phyloP scores from a whole-genome alignment of 768 basidiomycete genomes.

The Candolleomyces aberdarensis region DNA sequence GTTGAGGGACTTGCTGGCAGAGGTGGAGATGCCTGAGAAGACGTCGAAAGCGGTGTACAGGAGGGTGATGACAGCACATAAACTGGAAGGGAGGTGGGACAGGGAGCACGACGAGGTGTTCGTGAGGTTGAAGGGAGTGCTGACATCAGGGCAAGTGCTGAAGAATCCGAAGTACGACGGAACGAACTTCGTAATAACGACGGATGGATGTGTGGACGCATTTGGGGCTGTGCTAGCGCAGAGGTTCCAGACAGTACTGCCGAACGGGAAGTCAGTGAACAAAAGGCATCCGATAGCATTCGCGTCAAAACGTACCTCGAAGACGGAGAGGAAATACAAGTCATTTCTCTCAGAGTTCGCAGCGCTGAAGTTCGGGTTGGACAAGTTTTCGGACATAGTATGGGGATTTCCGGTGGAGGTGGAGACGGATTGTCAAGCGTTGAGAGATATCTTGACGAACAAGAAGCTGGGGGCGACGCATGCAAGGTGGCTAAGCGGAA shows the following conservation, averaged over 20 bases:
- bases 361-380: slow-evolving; percentile 31
- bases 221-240: slow-evolving; percentile 32
- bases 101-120: slow-evolving; percentile 20
- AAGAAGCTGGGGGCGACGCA: slow-evolving; percentile 26
- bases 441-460: slow-evolving; percentile 26
- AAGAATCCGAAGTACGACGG: slow-evolving; percentile 27
- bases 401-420: slow-evolving; percentile 29
- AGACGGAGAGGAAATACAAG: slow-evolving; percentile 24
- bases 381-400: slow-evolving; percentile 28
- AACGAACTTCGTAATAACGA: slow-evolving; percentile 32
- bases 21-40: slow-evolving; percentile 14
- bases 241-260: slow-evolving; percentile 11
- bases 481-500: slow-evolving; percentile 30
- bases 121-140: slow-evolving; percentile 25
- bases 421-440: slow-evolving; percentile 34
- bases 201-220: slow-evolving; percentile 32
- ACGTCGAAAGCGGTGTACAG: slow-evolving; percentile 20
- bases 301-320: slow-evolving; percentile 29
- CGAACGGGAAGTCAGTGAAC: slow-evolving; percentile 17
- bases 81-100: slow-evolving; percentile 12
- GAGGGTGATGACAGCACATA: slow-evolving; percentile 15
- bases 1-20: slow-evolving; percentile 21
- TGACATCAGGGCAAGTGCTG: slow-evolving; percentile 31
- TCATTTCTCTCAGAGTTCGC: slow-evolving; percentile 29
- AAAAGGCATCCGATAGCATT: slow-evolving; percentile 27